Base-by-base conservation (phyloP, 2,329 filamentous ascomycete species). In the Pseudopithomyces chartarum region DNA sequence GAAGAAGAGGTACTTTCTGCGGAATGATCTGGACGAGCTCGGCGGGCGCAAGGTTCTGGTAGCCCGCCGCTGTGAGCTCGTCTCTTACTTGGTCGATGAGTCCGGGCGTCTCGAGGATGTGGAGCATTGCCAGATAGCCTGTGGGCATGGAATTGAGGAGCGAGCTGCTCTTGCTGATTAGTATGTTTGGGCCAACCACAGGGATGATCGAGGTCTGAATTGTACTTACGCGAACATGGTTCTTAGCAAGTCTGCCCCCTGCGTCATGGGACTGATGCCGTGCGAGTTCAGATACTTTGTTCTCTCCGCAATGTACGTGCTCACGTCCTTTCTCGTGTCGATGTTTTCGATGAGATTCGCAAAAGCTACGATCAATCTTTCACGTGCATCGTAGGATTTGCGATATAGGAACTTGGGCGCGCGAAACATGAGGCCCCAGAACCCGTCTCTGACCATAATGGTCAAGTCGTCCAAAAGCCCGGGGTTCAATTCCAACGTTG, bases 301-400 rank as follows among this genome's bases (percentile, higher is more conserved):
- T 46, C 43, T 46, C 43, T 46, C 43, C 43, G 43, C 43, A 46
- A 46, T 46, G 43, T 46, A 46, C 43, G 43, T 46, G 43, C 43
- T 46, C 43, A 46, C 43, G 43, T 46, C 43, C 43, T 46, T 46
- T 46, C 43, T 46, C 43, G 43, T 46, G 43, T 45, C 34, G 47
- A 50, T 50, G 47, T 50, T 50, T 50, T 50, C 34, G 47, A 50
- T 50, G 34, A 50, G 47, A 50, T 50, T 50, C 47, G 47, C 47
- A 50, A 50, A 50, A 50, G 47, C 47, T 50, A 50, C 23, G 34
- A 50, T 50, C 47, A 50, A 40, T 50, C 47, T 50, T 50, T 50
- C 34, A 50, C 47, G 47, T 50, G 47, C 47, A 19, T 50, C 47
- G 47, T 50, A 50, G 47, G 47, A 50, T 50, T 50, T 50, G 47